These are phyloP conservation scores for Penicillium decumbens DNA, from an alignment of 2,329 filamentous ascomycete genomes.

Conservation along the genomic window DNA sequence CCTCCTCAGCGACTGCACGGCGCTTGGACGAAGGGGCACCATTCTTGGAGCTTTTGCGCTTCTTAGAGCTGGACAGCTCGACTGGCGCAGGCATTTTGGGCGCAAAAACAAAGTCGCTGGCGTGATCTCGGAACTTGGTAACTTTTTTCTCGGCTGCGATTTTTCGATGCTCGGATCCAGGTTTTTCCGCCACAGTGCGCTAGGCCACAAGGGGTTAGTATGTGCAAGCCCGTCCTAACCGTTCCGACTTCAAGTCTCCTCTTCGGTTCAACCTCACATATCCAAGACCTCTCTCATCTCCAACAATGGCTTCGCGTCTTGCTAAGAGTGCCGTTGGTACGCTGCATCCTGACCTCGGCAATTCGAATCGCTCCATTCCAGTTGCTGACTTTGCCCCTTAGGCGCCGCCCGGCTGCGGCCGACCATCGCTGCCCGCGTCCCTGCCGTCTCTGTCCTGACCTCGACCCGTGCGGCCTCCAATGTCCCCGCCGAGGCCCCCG, in stretches of 20 bases:
- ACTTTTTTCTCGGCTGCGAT: constrained; percentile 21
- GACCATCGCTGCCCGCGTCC: constrained; percentile 69
- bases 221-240: constrained; percentile 36
- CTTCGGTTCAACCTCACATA: constrained; percentile 39
- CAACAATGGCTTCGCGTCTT: constrained; percentile 96
- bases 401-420: constrained; percentile 89
- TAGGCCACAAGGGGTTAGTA: constrained; percentile 32
- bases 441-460: constrained; percentile 66
- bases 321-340: constrained; percentile 91
- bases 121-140: constrained; percentile 15
- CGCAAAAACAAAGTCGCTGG: constrained; percentile 3
- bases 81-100: constrained; percentile 28
- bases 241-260: constrained; percentile 40
- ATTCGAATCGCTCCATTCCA: constrained; percentile 15
- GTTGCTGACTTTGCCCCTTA: constrained; percentile 44
- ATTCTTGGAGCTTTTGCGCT: constrained; percentile 39
- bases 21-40: constrained; percentile 40
- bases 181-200: constrained; percentile 32
- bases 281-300: constrained; percentile 54
- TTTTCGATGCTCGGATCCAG: constrained; percentile 30
- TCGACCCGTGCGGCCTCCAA: constrained; percentile 67
- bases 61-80: constrained; percentile 33
- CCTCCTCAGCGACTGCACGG: constrained; percentile 46
- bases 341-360: constrained; percentile 42
- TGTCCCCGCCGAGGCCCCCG: constrained; percentile 80